Evolutionary conservation across 768 basidiomycete species (phyloP).

Genomic region (Imleria badia): DNA sequence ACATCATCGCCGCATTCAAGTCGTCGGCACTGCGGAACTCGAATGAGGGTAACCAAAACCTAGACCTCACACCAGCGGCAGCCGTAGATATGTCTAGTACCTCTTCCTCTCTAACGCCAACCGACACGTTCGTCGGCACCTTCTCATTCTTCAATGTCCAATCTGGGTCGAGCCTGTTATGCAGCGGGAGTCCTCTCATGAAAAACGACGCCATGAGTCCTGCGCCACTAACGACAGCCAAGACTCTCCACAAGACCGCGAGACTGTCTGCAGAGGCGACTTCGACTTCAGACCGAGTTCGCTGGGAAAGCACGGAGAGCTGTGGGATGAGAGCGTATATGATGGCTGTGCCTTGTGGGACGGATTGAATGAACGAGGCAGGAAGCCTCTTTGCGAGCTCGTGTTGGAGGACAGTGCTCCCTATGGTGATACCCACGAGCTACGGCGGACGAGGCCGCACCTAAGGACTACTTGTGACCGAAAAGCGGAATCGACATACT

Average conservation of each 20-base stretch:
- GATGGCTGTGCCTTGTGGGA: slow-evolving; percentile 41
- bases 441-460: slow-evolving; percentile 15
- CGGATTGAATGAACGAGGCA: slow-evolving; percentile 30
- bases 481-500: neutral
- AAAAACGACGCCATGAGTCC: slow-evolving; percentile 8
- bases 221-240: slow-evolving; percentile 34
- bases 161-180: neutral
- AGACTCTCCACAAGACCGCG: slow-evolving; percentile 39
- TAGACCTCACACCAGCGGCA: no score
- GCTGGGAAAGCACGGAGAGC: slow-evolving; percentile 35
- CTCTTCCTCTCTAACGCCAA: no score
- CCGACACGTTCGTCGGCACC: neutral
- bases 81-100: no score
- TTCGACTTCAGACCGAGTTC: slow-evolving; percentile 35
- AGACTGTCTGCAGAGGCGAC: slow-evolving; percentile 43
- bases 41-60: no score
- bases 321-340: slow-evolving; percentile 46
- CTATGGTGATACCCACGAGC: slow-evolving; percentile 51
- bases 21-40: no score
- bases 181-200: slow-evolving; percentile 7
- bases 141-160: neutral
- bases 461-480: neutral
- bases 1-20: no score
- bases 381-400: slow-evolving; percentile 44
- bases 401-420: slow-evolving; percentile 50